Evolutionary conservation across 1,139 yeast species (phyloP).

Genomic region (Suhomyces panamericanus): DNA sequence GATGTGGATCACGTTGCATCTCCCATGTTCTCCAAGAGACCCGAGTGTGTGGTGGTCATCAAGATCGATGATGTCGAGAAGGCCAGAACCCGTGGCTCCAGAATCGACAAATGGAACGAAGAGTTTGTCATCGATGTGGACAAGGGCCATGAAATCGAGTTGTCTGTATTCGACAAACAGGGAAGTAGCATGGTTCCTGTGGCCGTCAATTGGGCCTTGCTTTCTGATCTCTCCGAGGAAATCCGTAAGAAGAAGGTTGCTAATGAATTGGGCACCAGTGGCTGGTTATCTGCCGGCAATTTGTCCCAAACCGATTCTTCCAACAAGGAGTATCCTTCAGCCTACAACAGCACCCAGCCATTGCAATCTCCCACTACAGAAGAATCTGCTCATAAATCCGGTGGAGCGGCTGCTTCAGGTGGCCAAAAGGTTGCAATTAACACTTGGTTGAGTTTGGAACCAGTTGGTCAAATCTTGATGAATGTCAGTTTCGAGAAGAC

Average conservation of each 20-base stretch:
- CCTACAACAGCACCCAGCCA: neutral
- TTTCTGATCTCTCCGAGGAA: conserved; percentile 91
- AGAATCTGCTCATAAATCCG: conserved; percentile 6
- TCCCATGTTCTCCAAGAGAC: conserved; percentile 70
- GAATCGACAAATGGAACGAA: conserved; percentile 84
- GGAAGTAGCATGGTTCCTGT: conserved; percentile 75
- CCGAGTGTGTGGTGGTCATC: conserved; percentile 75
- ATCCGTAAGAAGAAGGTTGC: conserved; percentile 87
- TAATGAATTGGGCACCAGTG: conserved; percentile 67
- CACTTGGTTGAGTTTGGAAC: conserved; percentile 92
- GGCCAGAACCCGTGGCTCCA: conserved; percentile 71
- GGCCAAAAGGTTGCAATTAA: conserved; percentile 46
- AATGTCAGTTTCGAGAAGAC: conserved; percentile 77
- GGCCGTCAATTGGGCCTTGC: conserved; percentile 88
- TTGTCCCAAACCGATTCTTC: conserved; percentile 29
- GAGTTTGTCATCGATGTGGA: conserved; percentile 79
- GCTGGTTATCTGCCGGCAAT: conserved; percentile 85
- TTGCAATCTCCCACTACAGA: neutral
- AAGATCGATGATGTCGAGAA: conserved; percentile 86
- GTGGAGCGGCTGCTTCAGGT: conserved; percentile 13
- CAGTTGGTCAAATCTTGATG: conserved; percentile 84
- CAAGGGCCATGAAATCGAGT: conserved; percentile 87
- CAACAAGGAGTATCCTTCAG: conserved; percentile 7
- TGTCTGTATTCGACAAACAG: conserved; percentile 79
- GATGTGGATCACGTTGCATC: conserved; percentile 93